phyloP scores from a whole-genome alignment of 1,139 yeast species.

The Candida freyschussii region DNA sequence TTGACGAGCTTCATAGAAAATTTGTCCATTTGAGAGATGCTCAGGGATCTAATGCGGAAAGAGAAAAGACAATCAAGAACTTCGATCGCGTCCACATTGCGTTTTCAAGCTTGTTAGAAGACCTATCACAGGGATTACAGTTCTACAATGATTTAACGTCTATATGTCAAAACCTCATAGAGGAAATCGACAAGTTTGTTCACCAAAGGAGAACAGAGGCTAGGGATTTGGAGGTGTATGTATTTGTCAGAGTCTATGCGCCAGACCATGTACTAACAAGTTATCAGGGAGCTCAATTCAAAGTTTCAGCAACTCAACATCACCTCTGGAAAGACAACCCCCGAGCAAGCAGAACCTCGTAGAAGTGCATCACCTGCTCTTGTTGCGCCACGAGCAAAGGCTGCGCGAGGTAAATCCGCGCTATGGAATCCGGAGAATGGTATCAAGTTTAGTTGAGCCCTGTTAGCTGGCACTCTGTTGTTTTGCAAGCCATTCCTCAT shows the following conservation, averaged over 20 bases:
- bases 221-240: slow-evolving; percentile 43
- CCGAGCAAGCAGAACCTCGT: slow-evolving; percentile 4
- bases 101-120: slow-evolving; percentile 52
- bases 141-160: slow-evolving; percentile 63
- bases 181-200: slow-evolving; percentile 53
- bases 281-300: slow-evolving; percentile 16
- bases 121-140: slow-evolving; percentile 62
- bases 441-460: slow-evolving; percentile 29
- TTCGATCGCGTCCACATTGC: slow-evolving; percentile 51
- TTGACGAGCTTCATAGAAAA: slow-evolving; percentile 37
- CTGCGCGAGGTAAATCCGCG: slow-evolving; percentile 20
- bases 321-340: slow-evolving; percentile 3
- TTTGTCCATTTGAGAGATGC: slow-evolving; percentile 28
- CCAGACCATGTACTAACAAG: too few species aligned
- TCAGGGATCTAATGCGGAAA: slow-evolving; percentile 19
- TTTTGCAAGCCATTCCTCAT: slow-evolving; percentile 35
- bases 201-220: slow-evolving; percentile 50
- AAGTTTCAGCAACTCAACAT: slow-evolving; percentile 17
- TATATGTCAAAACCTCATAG: slow-evolving; percentile 43
- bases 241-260: too few species aligned
- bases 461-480: slow-evolving; percentile 3
- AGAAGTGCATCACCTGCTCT: slow-evolving; percentile 19
- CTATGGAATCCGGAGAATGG: slow-evolving; percentile 35
- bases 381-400: slow-evolving; percentile 21
- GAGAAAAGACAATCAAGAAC: slow-evolving; percentile 48